Evolutionary conservation across 2,329 filamentous ascomycete species (phyloP).

Genomic region (Neofusicoccum ribis): DNA sequence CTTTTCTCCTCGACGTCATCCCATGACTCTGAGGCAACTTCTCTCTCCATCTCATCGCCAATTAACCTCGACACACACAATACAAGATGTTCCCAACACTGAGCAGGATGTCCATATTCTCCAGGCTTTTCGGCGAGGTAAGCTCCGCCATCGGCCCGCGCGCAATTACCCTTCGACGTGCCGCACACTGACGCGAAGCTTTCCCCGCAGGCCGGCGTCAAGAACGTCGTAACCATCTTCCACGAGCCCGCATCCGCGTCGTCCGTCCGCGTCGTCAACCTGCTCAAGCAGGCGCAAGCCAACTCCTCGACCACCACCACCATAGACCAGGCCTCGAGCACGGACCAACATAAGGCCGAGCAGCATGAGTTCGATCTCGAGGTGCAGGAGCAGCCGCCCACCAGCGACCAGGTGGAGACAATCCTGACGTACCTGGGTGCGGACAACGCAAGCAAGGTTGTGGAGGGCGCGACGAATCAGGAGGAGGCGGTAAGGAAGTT

Average conservation of each 20-base stretch:
- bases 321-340: slow-evolving; percentile 71
- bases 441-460: slow-evolving; percentile 61
- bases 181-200: neutral
- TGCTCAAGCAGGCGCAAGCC: slow-evolving; percentile 79
- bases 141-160: neutral
- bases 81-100: slow-evolving; percentile 16
- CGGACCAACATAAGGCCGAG: slow-evolving; percentile 61
- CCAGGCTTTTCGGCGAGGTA: slow-evolving; percentile 21
- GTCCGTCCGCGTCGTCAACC: slow-evolving; percentile 70
- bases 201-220: slow-evolving; percentile 44
- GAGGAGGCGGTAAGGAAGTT: slow-evolving; percentile 79
- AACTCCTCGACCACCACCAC: slow-evolving; percentile 68
- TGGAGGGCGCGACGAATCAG: slow-evolving; percentile 72
- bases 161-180: neutral
- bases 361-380: slow-evolving; percentile 81
- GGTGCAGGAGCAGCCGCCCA: slow-evolving; percentile 77
- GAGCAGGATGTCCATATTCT: slow-evolving; percentile 11
- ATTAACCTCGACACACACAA: neutral
- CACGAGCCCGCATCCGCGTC: slow-evolving; percentile 75
- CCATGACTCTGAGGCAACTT: slow-evolving; percentile 9
- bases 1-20: slow-evolving; percentile 17
- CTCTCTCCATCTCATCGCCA: neutral
- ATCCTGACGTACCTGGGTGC: slow-evolving; percentile 80
- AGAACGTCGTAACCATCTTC: slow-evolving; percentile 93
- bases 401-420: slow-evolving; percentile 75